These are phyloP conservation scores for Poa pratensis DNA, from an alignment of 176 grass and related monocot species.

Conservation along the genomic window DNA sequence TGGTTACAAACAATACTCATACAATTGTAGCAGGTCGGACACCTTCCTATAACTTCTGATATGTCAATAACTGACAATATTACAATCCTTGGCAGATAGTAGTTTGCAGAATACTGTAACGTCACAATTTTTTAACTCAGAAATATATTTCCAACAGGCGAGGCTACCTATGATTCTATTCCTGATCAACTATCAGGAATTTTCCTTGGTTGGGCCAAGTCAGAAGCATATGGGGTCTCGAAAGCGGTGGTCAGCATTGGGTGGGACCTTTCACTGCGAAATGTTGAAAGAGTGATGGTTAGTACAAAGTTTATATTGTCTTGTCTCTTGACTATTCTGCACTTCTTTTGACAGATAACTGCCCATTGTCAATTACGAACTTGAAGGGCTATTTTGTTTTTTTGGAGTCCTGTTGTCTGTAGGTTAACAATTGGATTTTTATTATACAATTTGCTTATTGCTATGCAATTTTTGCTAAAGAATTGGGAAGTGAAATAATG, in stretches of 20 bases:
- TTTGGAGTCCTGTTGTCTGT: not conserved
- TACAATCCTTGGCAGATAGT: not conserved
- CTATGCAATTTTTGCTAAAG: not conserved
- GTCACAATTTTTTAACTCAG: not conserved
- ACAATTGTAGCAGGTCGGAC: slow-evolving; percentile 56
- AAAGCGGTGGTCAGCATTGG: slow-evolving; percentile 68
- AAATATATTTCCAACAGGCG: slow-evolving; percentile 49
- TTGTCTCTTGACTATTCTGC: slow-evolving; percentile 1
- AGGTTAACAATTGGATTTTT: not conserved
- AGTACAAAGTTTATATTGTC: slow-evolving; percentile 25
- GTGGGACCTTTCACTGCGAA: slow-evolving; percentile 62
- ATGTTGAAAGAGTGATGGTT: slow-evolving; percentile 66
- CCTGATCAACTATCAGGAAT: slow-evolving; percentile 78
- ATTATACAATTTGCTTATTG: not conserved
- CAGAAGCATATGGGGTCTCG: slow-evolving; percentile 50
- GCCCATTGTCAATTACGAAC: not conserved
- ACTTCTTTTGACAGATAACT: not conserved
- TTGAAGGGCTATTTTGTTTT: not conserved
- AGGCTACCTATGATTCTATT: slow-evolving; percentile 60
- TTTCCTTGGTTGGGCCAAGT: slow-evolving; percentile 82
- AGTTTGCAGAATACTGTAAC: not conserved
- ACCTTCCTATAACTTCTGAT: not conserved
- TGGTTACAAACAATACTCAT: slow-evolving; percentile 44
- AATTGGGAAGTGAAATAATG: not conserved
- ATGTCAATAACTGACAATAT: not conserved